phyloP scores from a whole-genome alignment of 2,329 filamentous ascomycete genomes.

The Stachybotrys chartarum region DNA sequence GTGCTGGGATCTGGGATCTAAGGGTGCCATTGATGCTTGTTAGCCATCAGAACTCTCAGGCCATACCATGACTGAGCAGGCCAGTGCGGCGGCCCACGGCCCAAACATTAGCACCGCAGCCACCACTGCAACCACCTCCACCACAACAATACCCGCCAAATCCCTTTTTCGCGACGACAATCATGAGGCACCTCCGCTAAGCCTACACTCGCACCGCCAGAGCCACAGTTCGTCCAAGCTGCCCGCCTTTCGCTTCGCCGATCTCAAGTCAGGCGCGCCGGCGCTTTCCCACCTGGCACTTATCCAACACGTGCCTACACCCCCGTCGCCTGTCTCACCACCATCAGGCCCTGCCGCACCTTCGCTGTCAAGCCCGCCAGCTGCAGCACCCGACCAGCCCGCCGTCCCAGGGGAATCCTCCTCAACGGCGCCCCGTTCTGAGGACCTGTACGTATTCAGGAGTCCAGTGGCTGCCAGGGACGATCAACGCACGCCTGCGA shows the following conservation, averaged over 20 bases:
- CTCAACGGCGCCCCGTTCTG: too few relatives aligned
- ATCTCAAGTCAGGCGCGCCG: conserved; percentile 28
- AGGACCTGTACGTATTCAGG: too few relatives aligned
- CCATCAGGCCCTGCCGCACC: conserved; percentile 13
- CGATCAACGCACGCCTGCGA: too few relatives aligned
- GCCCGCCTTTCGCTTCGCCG: conserved; percentile 47
- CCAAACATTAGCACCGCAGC: conserved; percentile 5
- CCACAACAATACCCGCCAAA: conserved; percentile 4
- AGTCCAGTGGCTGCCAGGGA: too few relatives aligned
- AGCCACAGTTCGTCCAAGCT: conserved; percentile 49
- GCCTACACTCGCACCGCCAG: conserved; percentile 40
- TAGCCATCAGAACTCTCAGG: too few relatives aligned
- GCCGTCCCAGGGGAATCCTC: too few relatives aligned
- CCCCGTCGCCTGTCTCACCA: conserved; percentile 16
- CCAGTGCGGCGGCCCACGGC: too few relatives aligned
- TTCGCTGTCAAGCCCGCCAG: background rate
- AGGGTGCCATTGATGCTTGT: too few relatives aligned
- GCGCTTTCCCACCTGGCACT: conserved; percentile 12
- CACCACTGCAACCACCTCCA: conserved; percentile 5
- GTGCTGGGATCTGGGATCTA: too few relatives aligned
- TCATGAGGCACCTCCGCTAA: conserved; percentile 5
- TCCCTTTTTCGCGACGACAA: background rate
- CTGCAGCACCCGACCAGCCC: background rate
- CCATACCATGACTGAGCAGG: too few relatives aligned
- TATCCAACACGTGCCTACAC: background rate